Evolutionary conservation across 345 rosid genomes (phyloP).

Genomic region (Clausena lansium): DNA sequence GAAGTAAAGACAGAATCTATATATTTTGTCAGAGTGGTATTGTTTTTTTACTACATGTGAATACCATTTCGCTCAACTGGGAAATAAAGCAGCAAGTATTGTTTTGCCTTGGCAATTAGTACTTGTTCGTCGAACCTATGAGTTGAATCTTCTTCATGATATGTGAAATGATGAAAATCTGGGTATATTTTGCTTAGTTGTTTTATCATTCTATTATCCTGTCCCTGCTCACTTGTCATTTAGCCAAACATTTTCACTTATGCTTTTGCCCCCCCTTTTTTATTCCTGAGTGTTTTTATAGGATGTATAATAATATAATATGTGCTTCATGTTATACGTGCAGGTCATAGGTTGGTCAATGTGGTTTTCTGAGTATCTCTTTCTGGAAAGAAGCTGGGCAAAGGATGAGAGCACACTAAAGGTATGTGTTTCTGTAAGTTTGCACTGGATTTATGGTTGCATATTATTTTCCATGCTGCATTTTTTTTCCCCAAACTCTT

Average conservation of each 20-base stretch:
- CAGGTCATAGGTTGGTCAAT: conserved; percentile 99
- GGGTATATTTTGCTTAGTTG: neutral
- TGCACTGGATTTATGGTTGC: neutral
- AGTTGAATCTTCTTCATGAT: neutral
- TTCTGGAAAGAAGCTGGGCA: conserved; percentile 90
- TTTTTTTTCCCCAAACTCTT: neutral
- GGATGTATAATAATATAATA: neutral
- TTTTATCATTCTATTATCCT: neutral
- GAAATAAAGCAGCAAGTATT: neutral
- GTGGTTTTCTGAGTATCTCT: conserved; percentile 98
- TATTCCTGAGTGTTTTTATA: neutral
- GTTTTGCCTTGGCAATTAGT: neutral
- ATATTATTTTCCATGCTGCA: neutral
- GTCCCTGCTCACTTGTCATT: neutral
- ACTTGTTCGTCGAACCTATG: neutral
- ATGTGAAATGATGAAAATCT: neutral
- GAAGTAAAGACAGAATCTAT: neutral
- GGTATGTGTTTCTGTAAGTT: conserved; percentile 28
- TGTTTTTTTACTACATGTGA: neutral
- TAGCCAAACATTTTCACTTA: neutral
- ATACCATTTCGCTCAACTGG: neutral
- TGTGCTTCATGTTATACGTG: neutral
- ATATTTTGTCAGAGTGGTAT: neutral
- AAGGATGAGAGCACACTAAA: conserved; percentile 83
- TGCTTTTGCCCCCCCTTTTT: neutral